Percentiles rank a stretch among this genome's conserved stretches.
phyloP scores from a whole-genome alignment of 1,139 yeast species.

The Meyerozyma carpophila region DNA sequence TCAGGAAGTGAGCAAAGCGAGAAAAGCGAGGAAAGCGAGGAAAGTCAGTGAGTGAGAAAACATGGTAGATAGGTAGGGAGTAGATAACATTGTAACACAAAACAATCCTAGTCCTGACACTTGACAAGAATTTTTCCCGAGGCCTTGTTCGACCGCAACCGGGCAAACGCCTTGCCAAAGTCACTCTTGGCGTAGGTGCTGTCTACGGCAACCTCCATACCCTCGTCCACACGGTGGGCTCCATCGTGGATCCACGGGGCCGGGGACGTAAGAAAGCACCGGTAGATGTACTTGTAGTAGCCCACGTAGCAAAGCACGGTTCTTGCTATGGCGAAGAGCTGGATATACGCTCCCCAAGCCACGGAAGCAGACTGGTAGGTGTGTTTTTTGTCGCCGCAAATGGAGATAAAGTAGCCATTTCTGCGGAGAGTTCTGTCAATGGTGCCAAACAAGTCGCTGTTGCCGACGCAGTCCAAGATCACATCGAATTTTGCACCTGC shows the following conservation, averaged over 20 bases:
- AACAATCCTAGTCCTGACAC: too few species aligned
- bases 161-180: slow-evolving; percentile 7
- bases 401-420: slow-evolving; percentile 32
- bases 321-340: background rate
- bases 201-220: slow-evolving; percentile 7
- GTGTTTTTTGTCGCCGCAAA: slow-evolving; percentile 44
- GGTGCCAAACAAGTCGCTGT: slow-evolving; percentile 16
- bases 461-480: slow-evolving; percentile 28
- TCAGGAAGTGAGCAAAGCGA: too few species aligned
- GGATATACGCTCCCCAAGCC: background rate
- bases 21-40: too few species aligned
- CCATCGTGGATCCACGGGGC: slow-evolving; percentile 6
- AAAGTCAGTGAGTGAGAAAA: too few species aligned
- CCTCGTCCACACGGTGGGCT: slow-evolving; percentile 4
- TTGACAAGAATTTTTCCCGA: slow-evolving; percentile 9
- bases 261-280: background rate
- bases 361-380: slow-evolving; percentile 14
- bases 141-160: slow-evolving; percentile 8
- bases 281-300: slow-evolving; percentile 9
- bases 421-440: slow-evolving; percentile 32
- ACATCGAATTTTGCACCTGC: slow-evolving; percentile 28
- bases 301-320: slow-evolving; percentile 7
- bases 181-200: slow-evolving; percentile 7
- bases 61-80: too few species aligned
- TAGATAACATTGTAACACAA: too few species aligned